Base-by-base conservation (phyloP, 2,329 filamentous ascomycete species). In the Cladosporium cucumerinum region DNA sequence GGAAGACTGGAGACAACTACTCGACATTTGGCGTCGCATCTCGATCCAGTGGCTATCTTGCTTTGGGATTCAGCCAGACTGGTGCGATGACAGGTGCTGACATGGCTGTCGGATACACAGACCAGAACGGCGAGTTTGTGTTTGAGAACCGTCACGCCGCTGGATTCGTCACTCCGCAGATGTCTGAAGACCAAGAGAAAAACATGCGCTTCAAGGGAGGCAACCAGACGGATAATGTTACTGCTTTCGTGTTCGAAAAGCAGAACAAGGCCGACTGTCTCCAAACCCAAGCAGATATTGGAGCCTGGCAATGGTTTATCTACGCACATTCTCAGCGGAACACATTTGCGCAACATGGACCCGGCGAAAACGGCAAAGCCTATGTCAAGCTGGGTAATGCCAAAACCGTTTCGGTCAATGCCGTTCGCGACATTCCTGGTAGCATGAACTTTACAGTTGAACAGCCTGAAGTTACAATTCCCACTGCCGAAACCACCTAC, bases 51-150 rank as follows among this genome's bases (percentile, higher is more conserved):
- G 67, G 67, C 26, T 69, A 69, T 46, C 67, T 69, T 12, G 67
- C 66, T n/a, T 62, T 69, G 16, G 67, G 67, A 21, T 68, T 69
- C 64, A 69, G 67, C 26, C 51, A 69, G 61, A 69, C 67, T 2
- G 67, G 67, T 43, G 67, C 67, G 23, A 69, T 69, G 67, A 69
- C 67, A 39, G 67, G 67, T 16, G 66, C 66, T 52, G 67, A 69
- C 34, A 69, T 69, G 26, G 67, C 67, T 25, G 49, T 69, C 5
- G 67, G 64, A 25, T 68, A 69, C 55, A 66, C 23, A 21, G 66
- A 48, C 28, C 34, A 61, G 6, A 60, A 65, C 49, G 66, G 64
- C 43, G 60, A 43, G 32, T 69, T 69, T 39, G 43, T 65, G 5
- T 66, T 69, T 28, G 64, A 69, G 25, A 69, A 69, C 43, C 67